Evolutionary conservation across 768 basidiomycete genomes (phyloP), one percentile per base, ranked within the genome.

Genomic region (Phylloporus scabripes): DNA sequence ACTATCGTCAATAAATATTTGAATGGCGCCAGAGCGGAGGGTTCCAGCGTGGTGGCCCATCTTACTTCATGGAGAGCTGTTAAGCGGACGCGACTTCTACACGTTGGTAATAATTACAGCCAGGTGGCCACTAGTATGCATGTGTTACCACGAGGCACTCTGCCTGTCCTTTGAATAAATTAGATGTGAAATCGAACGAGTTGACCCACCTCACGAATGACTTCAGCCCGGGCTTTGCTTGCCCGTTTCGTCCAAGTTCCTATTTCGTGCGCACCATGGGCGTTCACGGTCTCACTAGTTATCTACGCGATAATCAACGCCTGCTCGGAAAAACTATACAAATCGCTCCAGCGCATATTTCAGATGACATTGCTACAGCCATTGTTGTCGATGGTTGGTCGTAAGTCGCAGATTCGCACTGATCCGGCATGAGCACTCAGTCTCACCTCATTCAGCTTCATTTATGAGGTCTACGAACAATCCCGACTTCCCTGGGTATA

Each of bases 321-420:
- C 38, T 62, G 14, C 65, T 80, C 46, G 67, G 73, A 2, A 70
- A 66, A 51, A 63, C 68, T 0, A 49, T 70, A 28, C 60, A 67
- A n/a, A 65, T 76, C 15, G 56, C 50, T 42, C 28, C 31, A 17
- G 18, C 18, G 2, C 9, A 2, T 20, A 17, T 34, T 44, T 55
- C 53, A 28, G 51, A 38, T 5, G 46, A 60, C 10, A 29, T 48
- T 37, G 45, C 52, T 42, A 71, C 75, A 17, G 71, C 78, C 28
- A 70, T 90, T 51, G 83, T 92, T 8, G 78, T 92, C 43, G 89
- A 92, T 69, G 89, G 80, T 39, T 89, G 84, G 87, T 90, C 89
- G 89, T 92, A 65, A 82, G 89, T 82, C 39, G 1, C 42, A 38
- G 4, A 26, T 34, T 20, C 36, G 42, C 34, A 24, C 20, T 21